Percentiles rank a stretch among this genome's conserved stretches.
Evolutionary conservation across 768 basidiomycete genomes (phyloP).

Genomic region (Coprinopsis marcescibilis): DNA sequence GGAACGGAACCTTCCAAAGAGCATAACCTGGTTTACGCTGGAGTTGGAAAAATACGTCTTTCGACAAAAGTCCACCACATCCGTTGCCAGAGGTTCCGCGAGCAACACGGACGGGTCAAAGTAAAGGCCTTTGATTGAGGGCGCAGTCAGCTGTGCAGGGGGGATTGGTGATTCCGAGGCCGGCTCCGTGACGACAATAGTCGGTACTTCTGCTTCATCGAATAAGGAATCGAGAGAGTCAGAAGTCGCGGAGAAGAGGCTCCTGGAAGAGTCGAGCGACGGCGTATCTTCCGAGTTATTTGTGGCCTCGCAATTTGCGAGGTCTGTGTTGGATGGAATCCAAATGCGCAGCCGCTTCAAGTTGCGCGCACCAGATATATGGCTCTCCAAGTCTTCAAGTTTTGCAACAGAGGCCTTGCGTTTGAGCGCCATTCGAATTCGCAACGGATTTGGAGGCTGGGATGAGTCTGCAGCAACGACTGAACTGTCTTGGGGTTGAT

Average conservation of each 20-base stretch:
- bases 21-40: slow-evolving; percentile 76
- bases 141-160: slow-evolving; percentile 23
- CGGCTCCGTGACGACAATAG: neutral
- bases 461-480: no score
- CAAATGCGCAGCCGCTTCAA: slow-evolving; percentile 11
- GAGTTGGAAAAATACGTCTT: slow-evolving; percentile 46
- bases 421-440: slow-evolving; percentile 1
- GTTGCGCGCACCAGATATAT: slow-evolving; percentile 1
- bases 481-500: no score
- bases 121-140: slow-evolving; percentile 59
- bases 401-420: neutral
- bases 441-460: no score
- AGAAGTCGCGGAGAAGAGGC: slow-evolving; percentile 8
- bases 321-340: slow-evolving; percentile 5
- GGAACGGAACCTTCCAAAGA: slow-evolving; percentile 54
- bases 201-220: neutral
- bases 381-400: neutral
- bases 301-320: no score
- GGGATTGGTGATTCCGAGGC: no score
- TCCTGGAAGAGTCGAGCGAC: neutral
- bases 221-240: slow-evolving; percentile 11
- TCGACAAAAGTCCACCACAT: slow-evolving; percentile 47
- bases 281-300: no score
- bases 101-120: slow-evolving; percentile 49
- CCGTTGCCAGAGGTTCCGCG: slow-evolving; percentile 44